Conservation (phyloP, 1,139 yeast species). For the Taphrina communis region DNA sequence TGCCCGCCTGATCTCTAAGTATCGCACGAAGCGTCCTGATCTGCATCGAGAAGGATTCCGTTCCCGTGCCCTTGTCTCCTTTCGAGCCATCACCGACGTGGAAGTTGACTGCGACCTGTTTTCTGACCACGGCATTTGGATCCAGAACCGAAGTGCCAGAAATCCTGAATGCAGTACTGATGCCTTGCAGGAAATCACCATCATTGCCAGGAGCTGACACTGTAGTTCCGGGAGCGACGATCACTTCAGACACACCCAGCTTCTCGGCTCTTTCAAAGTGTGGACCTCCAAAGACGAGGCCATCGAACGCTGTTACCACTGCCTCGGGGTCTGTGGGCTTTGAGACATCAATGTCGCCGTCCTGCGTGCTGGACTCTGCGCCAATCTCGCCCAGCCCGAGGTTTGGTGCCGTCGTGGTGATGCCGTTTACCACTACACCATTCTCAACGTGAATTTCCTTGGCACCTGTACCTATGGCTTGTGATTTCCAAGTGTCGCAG, state of each 20-base stretch:
- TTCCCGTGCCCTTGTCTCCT: conserved; percentile 14
- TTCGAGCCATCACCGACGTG: conserved; percentile 19
- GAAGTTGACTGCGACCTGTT: conserved; percentile 26
- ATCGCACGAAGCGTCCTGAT: conserved; percentile 13
- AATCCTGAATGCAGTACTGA: conserved; percentile 17
- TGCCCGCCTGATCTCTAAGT: not conserved
- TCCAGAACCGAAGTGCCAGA: conserved; percentile 13
- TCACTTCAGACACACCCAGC: conserved; percentile 14
- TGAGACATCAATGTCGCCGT: conserved; percentile 24
- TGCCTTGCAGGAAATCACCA: conserved; percentile 26
- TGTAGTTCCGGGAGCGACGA: conserved; percentile 9
- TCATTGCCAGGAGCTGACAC: conserved; percentile 3
- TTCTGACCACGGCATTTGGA: conserved; percentile 7
- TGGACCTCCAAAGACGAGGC: conserved; percentile 24
- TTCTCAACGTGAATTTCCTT: not conserved
- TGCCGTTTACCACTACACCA: conserved; percentile 5
- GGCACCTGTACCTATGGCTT: conserved; percentile 5
- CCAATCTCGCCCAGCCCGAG: conserved; percentile 29
- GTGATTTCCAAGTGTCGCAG: not conserved
- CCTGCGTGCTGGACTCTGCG: conserved; percentile 15
- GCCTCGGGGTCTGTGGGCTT: conserved; percentile 20
- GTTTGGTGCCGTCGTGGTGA: conserved; percentile 15
- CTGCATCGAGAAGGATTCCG: conserved; percentile 22
- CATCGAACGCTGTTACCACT: conserved; percentile 13
- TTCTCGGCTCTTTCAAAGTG: conserved; percentile 27